These are phyloP conservation scores for Pisolithus tinctorius DNA, from an alignment of 768 basidiomycete species.

Conservation along the genomic window DNA sequence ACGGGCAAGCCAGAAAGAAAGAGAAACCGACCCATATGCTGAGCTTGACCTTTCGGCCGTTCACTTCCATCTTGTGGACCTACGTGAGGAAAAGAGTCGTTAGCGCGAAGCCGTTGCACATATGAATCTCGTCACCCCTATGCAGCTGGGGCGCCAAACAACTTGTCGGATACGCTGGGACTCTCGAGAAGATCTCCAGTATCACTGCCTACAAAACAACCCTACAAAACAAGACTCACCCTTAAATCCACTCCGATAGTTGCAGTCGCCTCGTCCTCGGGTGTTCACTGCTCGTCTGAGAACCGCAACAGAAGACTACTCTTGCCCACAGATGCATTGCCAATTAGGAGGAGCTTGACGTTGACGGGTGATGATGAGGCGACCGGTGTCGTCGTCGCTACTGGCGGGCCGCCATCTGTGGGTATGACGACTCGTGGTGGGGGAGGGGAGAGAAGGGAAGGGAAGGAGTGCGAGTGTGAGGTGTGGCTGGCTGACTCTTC, in stretches of 20 bases:
- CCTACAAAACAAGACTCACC: constrained; percentile 35
- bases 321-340: constrained; percentile 89
- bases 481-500: too few relatives aligned
- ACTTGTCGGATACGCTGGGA: background rate
- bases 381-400: too few relatives aligned
- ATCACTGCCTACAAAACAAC: background rate
- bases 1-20: background rate
- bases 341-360: constrained; percentile 78
- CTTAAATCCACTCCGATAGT: constrained; percentile 35
- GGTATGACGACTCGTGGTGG: too few relatives aligned
- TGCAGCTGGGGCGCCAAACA: background rate
- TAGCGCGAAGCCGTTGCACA: background rate
- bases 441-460: too few relatives aligned
- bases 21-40: constrained; percentile 82
- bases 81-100: constrained; percentile 18
- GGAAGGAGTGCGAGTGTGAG: too few relatives aligned
- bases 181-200: background rate
- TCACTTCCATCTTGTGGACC: constrained; percentile 86
- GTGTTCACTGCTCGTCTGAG: constrained; percentile 95
- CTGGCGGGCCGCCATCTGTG: too few relatives aligned
- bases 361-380: constrained; percentile 17
- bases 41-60: constrained; percentile 83
- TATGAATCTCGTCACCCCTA: background rate
- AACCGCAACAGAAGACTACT: constrained; percentile 87
- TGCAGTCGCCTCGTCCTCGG: constrained; percentile 73